Evolutionary conservation across 352 stramenopile species (phyloP), one percentile per base, ranked within the genome.

Genomic region (Globisporangium carolinianum): DNA sequence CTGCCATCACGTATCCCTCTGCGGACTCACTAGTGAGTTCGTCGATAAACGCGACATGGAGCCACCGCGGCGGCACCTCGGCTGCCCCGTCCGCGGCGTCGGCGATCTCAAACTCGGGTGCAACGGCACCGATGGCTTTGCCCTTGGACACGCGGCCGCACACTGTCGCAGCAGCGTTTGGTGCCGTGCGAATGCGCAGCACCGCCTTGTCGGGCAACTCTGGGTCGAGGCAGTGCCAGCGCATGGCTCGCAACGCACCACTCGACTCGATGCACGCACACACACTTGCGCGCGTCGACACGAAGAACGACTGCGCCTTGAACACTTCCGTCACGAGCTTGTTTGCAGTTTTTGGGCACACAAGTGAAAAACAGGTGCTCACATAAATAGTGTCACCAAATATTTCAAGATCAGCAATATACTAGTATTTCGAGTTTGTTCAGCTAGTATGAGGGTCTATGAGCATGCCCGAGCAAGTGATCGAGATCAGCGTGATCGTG

Each of bases 141-240:
- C 79, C 82, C 58, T 86, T 81, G 8, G 64, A 63, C 10, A 89
- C 59, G n/a, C 70, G 73, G 5, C 62, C 68, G 10, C 71, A 60
- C 36, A 75, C 79, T 8, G 56, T 37, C 0, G 77, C 71, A 32
- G 67, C 65, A 52, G 67, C 77, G 68, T 80, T 69, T 1, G 82
- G 76, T 24, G 78, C 70, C 15, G 66, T 58, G 53, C 82, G 82
- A 49, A 90, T 75, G 36, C 82, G 79, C 62, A 90, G 76, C 67
- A 75, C 69, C 24, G 82, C 79, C 52, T 85, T 71, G 38, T 59
- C 47, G 47, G 79, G 77, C 47, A 92, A 66, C 42, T 57, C 71
- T 37, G 77, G 76, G 53, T 86, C 64, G 42, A 90, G 60, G 54
- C 74, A 84, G 70, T 77, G 87, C 77, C 78, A 92, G 57, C 79